A percentile compares a stretch with the other conserved stretches of the same genome.
phyloP scores from a whole-genome alignment of 177 flowering plant genomes.

The Vitis hybrid region DNA sequence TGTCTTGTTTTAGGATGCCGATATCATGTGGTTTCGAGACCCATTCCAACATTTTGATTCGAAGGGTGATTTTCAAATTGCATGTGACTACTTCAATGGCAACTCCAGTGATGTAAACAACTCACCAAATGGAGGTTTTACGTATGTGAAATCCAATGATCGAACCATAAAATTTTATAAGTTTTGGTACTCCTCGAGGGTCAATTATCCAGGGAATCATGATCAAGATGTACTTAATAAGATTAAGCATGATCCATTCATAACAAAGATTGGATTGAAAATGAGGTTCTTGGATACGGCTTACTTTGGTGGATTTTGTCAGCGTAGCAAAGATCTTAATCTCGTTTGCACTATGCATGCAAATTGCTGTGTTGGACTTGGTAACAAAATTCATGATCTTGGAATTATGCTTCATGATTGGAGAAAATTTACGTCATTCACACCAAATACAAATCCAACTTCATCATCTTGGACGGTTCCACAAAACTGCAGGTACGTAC shows the following conservation, averaged over 20 bases:
- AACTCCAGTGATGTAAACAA: slow-evolving; percentile 30
- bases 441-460: slow-evolving; percentile 13
- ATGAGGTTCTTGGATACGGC: slow-evolving; percentile 48
- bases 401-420: slow-evolving; percentile 51
- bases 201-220: slow-evolving; percentile 32
- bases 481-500: slow-evolving; percentile 43
- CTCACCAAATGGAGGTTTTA: slow-evolving; percentile 55
- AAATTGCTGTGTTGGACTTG: slow-evolving; percentile 50
- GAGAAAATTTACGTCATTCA: slow-evolving; percentile 31
- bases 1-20: slow-evolving; percentile 44
- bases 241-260: slow-evolving; percentile 35
- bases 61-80: slow-evolving; percentile 53
- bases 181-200: slow-evolving; percentile 47
- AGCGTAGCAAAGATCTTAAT: slow-evolving; percentile 47
- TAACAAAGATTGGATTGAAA: slow-evolving; percentile 31
- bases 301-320: slow-evolving; percentile 55
- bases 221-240: slow-evolving; percentile 59
- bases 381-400: slow-evolving; percentile 49
- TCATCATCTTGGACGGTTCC: slow-evolving; percentile 43
- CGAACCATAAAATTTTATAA: slow-evolving; percentile 46
- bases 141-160: slow-evolving; percentile 38
- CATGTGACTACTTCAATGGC: slow-evolving; percentile 42
- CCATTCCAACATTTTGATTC: slow-evolving; percentile 37
- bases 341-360: slow-evolving; percentile 54
- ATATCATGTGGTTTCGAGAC: slow-evolving; percentile 57